Conservation (phyloP, 441 rosid genomes). For the Mallotus repandus region DNA sequence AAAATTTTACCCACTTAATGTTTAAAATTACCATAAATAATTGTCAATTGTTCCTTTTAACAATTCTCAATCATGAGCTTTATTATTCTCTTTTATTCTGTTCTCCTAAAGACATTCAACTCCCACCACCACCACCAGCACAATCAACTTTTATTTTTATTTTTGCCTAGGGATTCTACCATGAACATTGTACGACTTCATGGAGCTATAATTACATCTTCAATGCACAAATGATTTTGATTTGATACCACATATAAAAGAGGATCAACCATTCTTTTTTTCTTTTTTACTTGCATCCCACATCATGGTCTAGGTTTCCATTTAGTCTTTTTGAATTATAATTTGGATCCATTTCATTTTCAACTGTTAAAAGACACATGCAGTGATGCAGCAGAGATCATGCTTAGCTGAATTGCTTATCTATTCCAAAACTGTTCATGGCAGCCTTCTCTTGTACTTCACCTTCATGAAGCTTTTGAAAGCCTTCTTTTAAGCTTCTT, state of each 20-base stretch:
- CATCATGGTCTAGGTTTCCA: not conserved
- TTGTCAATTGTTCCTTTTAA: conserved; percentile 22
- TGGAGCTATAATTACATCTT: conserved; percentile 23
- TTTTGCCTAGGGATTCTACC: conserved; percentile 41
- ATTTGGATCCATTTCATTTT: conserved; percentile 8
- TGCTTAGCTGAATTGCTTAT: not conserved
- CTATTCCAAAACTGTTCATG: conserved; percentile 20
- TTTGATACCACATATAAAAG: conserved; percentile 28
- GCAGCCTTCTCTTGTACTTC: conserved; percentile 31
- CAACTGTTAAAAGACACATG: not conserved
- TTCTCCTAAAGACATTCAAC: conserved; percentile 20
- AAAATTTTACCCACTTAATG: not conserved
- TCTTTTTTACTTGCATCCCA: no score
- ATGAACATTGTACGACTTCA: conserved; percentile 29
- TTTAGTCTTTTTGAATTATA: not conserved
- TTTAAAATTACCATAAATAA: not conserved
- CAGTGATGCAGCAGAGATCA: not conserved
- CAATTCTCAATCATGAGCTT: conserved; percentile 24
- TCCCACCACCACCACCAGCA: conserved; percentile 29
- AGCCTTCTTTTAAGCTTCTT: conserved; percentile 9
- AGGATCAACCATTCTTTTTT: not conserved
- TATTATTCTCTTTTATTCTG: conserved; percentile 20
- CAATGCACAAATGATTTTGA: conserved; percentile 38
- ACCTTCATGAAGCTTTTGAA: conserved; percentile 15
- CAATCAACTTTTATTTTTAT: conserved; percentile 19